Conservation (phyloP, 148 eudicot species). For the Vaccinium myrtillus region DNA sequence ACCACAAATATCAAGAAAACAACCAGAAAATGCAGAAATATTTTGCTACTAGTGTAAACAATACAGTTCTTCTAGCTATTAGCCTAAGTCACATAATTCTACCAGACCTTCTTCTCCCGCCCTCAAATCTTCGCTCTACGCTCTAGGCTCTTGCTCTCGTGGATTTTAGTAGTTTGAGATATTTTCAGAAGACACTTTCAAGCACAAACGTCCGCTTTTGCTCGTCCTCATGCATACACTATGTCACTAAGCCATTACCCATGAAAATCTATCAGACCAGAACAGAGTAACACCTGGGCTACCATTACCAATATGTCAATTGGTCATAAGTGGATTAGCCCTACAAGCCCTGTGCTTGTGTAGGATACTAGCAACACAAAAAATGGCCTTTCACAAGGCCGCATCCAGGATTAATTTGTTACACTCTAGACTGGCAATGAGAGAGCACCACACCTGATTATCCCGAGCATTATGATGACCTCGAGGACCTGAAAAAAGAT, state of each 20-base stretch:
- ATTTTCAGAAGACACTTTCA: not conserved
- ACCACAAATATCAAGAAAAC: not conserved
- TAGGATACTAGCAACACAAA: not conserved
- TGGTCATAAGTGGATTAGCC: not conserved
- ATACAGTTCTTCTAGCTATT: not conserved
- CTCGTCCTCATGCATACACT: not conserved
- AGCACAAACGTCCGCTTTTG: not conserved
- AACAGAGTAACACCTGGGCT: not conserved
- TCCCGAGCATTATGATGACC: constrained; percentile 63
- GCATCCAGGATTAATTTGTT: constrained; percentile 11
- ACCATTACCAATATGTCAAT: not conserved
- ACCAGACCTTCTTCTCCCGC: not conserved
- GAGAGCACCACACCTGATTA: constrained; percentile 51
- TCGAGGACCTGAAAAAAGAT: constrained; percentile 63
- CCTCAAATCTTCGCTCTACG: not conserved
- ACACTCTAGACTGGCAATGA: constrained; percentile 10
- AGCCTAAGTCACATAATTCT: not conserved
- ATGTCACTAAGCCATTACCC: not conserved
- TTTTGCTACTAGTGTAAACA: not conserved
- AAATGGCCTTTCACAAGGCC: constrained; percentile 4
- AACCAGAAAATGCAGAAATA: not conserved
- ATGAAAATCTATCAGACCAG: not conserved
- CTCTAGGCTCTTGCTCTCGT: not conserved
- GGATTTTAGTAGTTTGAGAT: not conserved
- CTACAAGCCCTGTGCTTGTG: not conserved